Evolutionary conservation across 2,329 filamentous ascomycete species (phyloP).

Genomic region (Trichoderma citrinoviride): DNA sequence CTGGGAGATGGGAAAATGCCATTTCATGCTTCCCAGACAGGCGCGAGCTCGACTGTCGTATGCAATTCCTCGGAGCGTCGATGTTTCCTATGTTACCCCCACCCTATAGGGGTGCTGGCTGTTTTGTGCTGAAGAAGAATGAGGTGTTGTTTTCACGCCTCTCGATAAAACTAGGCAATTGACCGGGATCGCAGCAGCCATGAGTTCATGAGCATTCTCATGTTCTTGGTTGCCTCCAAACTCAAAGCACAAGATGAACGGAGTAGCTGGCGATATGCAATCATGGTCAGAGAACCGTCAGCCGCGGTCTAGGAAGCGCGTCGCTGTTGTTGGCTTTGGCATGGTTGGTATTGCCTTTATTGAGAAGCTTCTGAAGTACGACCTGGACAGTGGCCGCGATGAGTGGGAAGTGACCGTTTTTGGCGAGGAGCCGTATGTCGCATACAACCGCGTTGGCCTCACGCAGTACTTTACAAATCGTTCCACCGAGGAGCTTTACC

Average conservation of each 20-base stretch:
- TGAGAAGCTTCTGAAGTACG: slow-evolving; percentile 85
- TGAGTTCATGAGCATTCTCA: not conserved
- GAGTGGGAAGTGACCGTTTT: slow-evolving; percentile 83
- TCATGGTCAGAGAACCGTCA: not conserved
- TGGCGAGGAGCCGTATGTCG: slow-evolving; percentile 82
- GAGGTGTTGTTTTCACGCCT: not conserved
- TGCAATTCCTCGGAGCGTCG: not conserved
- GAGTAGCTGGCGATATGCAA: not conserved
- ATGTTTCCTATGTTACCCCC: not conserved
- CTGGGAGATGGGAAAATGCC: not conserved
- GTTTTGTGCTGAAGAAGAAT: not conserved
- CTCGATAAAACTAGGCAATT: not conserved
- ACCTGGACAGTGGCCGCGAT: slow-evolving; percentile 59
- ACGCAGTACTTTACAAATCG: slow-evolving; percentile 88
- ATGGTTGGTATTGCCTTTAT: slow-evolving; percentile 92
- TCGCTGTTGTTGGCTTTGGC: slow-evolving; percentile 82
- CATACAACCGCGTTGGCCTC: slow-evolving; percentile 87
- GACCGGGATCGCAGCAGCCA: not conserved
- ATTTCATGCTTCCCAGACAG: not conserved
- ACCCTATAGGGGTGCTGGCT: not conserved
- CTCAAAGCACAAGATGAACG: not conserved
- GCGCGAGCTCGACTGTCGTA: not conserved
- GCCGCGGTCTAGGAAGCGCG: slow-evolving; percentile 21
- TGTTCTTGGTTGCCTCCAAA: not conserved
- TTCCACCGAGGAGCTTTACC: slow-evolving; percentile 80